These are phyloP conservation scores for Mycena belliarum DNA, from an alignment of 768 basidiomycete species.

Conservation along the genomic window DNA sequence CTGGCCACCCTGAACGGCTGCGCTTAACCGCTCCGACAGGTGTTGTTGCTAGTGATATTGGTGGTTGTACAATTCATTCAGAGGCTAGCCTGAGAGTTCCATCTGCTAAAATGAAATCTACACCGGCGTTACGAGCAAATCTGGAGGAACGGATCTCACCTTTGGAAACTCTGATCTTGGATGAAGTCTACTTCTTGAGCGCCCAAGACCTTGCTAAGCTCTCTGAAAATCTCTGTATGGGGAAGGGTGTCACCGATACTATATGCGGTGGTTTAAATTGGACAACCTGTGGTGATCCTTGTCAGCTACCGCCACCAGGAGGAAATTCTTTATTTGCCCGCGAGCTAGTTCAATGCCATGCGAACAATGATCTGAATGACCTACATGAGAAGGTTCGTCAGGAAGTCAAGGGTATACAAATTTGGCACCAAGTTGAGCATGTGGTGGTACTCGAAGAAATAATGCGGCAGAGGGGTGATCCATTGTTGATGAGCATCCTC, in stretches of 20 bases:
- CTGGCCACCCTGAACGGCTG: slow-evolving; percentile 2
- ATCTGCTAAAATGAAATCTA: slow-evolving; percentile 9
- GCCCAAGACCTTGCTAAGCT: neutral
- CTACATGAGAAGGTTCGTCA: neutral
- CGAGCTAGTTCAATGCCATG: neutral
- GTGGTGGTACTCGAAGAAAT: slow-evolving; percentile 16
- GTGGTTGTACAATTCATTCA: slow-evolving; percentile 24
- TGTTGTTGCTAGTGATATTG: slow-evolving; percentile 25
- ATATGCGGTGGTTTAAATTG: slow-evolving; percentile 6
- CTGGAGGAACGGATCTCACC: neutral
- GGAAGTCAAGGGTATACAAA: neutral
- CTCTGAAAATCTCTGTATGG: slow-evolving; percentile 9
- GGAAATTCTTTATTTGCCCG: neutral
- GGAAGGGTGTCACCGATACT: slow-evolving; percentile 4
- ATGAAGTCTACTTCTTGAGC: slow-evolving; percentile 12
- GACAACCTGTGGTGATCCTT: slow-evolving; percentile 7
- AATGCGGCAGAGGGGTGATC: slow-evolving; percentile 23
- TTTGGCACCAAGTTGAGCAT: slow-evolving; percentile 11
- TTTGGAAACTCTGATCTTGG: neutral
- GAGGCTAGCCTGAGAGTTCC: slow-evolving; percentile 16
- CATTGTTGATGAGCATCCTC: neutral
- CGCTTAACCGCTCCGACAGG: slow-evolving; percentile 24
- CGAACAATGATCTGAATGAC: slow-evolving; percentile 6
- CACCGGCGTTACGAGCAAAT: neutral
- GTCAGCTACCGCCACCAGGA: slow-evolving; percentile 9